phyloP scores from a whole-genome alignment of 192 early-diverging fungal species.

The Coemansia brasiliensis region DNA sequence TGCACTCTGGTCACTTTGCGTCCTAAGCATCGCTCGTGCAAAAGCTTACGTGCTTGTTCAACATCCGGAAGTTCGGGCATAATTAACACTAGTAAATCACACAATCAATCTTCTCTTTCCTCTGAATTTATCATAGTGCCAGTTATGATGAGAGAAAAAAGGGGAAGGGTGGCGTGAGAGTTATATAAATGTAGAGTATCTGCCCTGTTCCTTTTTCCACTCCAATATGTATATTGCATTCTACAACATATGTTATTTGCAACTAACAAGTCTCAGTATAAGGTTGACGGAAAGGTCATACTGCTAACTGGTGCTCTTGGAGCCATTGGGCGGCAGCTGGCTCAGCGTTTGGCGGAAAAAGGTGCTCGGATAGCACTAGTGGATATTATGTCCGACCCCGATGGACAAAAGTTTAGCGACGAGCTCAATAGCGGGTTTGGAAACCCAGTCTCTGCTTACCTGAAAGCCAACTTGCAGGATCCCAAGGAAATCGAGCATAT shows the following conservation, averaged over 20 bases:
- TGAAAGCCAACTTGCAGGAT: slow-evolving; percentile 17
- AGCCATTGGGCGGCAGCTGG: slow-evolving; percentile 31
- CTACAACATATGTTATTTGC: too few species aligned
- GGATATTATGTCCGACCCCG: slow-evolving; percentile 14
- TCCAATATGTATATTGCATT: too few species aligned
- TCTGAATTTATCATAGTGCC: too few species aligned
- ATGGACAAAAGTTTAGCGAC: slow-evolving; percentile 6
- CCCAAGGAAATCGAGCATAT: slow-evolving; percentile 15
- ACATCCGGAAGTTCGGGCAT: slow-evolving; percentile 79
- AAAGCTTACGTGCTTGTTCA: slow-evolving; percentile 62
- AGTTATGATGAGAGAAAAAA: too few species aligned
- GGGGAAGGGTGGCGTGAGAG: too few species aligned
- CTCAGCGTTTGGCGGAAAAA: slow-evolving; percentile 5
- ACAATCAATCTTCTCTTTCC: too few species aligned
- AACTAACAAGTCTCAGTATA: slow-evolving; percentile 5
- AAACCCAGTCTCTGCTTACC: slow-evolving; percentile 12
- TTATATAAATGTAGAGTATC: too few species aligned
- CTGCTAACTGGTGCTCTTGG: slow-evolving; percentile 39
- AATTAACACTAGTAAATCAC: neutral
- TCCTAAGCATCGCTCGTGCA: slow-evolving; percentile 58
- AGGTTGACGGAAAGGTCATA: slow-evolving; percentile 21
- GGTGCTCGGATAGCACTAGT: slow-evolving; percentile 30
- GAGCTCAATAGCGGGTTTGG: slow-evolving; percentile 14
- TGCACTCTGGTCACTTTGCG: slow-evolving; percentile 53
- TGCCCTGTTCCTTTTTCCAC: too few species aligned